These are phyloP conservation scores for Harrya chromipes DNA, from an alignment of 768 basidiomycete species.

Conservation along the genomic window DNA sequence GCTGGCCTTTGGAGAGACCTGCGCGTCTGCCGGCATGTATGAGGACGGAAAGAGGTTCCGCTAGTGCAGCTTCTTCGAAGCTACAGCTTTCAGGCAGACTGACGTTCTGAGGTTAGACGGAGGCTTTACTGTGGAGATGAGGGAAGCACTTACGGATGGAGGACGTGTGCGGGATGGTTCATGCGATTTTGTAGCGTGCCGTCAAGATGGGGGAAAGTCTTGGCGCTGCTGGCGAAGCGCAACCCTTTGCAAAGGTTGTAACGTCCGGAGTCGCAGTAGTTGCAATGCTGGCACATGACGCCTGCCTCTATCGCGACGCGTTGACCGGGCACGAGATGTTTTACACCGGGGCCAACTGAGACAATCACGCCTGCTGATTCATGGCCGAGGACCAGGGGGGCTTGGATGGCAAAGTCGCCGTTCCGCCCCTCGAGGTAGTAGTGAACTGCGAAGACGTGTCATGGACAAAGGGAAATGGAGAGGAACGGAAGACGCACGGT, in stretches of 20 bases:
- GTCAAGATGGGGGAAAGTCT: constrained; percentile 90
- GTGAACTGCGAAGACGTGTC: constrained; percentile 56
- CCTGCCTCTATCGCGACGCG: constrained; percentile 94
- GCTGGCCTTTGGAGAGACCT: constrained; percentile 47
- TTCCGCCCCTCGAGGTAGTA: constrained; percentile 89
- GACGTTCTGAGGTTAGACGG: constrained; percentile 12
- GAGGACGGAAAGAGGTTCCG: constrained; percentile 92
- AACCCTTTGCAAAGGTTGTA: constrained; percentile 93
- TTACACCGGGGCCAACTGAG: constrained; percentile 74
- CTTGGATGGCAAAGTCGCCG: constrained; percentile 84
- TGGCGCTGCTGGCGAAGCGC: constrained; percentile 87
- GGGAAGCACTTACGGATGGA: constrained; percentile 71
- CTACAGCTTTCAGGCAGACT: constrained; percentile 75
- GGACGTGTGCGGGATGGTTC: constrained; percentile 83
- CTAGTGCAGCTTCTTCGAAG: constrained; percentile 81
- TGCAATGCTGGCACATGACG: constrained; percentile 77
- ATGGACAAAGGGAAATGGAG: constrained; percentile 1
- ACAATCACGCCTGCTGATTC: constrained; percentile 88
- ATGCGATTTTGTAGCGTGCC: constrained; percentile 86
- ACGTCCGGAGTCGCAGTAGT: constrained; percentile 66
- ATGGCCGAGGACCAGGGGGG: constrained; percentile 90
- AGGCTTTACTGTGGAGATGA: background rate
- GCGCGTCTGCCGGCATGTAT: constrained; percentile 58
- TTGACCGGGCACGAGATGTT: constrained; percentile 66
- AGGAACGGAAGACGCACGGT: constrained; percentile 46